Evolutionary conservation across 176 grass and related monocot species (phyloP).

Genomic region (Zoysia japonica): DNA sequence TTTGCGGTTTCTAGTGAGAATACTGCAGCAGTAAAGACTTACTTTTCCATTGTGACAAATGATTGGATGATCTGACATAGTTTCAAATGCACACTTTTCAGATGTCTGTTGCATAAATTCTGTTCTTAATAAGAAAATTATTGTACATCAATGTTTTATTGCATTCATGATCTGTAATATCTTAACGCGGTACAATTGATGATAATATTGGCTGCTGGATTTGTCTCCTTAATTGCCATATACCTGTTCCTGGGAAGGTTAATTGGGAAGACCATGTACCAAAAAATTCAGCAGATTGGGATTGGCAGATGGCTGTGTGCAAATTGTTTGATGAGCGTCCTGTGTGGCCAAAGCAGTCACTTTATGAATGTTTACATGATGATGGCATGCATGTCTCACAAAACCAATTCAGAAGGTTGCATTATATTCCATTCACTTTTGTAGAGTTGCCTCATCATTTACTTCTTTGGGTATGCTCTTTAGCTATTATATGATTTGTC

Average conservation of each 20-base stretch:
- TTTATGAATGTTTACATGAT: slow-evolving; percentile 71
- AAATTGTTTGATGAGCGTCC: slow-evolving; percentile 92
- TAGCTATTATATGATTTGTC: slow-evolving; percentile 4
- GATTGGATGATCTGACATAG: not conserved
- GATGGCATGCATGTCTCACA: slow-evolving; percentile 66
- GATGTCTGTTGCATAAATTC: slow-evolving; percentile 10
- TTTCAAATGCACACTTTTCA: not conserved
- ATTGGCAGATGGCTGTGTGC: slow-evolving; percentile 69
- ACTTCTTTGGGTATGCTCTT: slow-evolving; percentile 26
- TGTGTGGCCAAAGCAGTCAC: slow-evolving; percentile 88
- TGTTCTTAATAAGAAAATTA: slow-evolving; percentile 21
- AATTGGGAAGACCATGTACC: slow-evolving; percentile 86
- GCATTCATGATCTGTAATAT: slow-evolving; percentile 9
- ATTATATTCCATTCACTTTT: slow-evolving; percentile 27
- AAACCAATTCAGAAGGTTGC: slow-evolving; percentile 75
- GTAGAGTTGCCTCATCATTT: slow-evolving; percentile 18
- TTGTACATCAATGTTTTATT: slow-evolving; percentile 10
- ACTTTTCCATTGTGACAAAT: not conserved
- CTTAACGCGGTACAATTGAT: slow-evolving; percentile 1
- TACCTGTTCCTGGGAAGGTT: slow-evolving; percentile 61
- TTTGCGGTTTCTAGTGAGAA: not conserved
- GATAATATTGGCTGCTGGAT: slow-evolving; percentile 19
- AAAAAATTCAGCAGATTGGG: slow-evolving; percentile 65
- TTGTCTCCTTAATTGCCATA: slow-evolving; percentile 58
- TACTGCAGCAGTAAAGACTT: not conserved